These are phyloP conservation scores for Lipomyces oligophaga DNA, from an alignment of 805 yeast species.

Conservation along the genomic window DNA sequence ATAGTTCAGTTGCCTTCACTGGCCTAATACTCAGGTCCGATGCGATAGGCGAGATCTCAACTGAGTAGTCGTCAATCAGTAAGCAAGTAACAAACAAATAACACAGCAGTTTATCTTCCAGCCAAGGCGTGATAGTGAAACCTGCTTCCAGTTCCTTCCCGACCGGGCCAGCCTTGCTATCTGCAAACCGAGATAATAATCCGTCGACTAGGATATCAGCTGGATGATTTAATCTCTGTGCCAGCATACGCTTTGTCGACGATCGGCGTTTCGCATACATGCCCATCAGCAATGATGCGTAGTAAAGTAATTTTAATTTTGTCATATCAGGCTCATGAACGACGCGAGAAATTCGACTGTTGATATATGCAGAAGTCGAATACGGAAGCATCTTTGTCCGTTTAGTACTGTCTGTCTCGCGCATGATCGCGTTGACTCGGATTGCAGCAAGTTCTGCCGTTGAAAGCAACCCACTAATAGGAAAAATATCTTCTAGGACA, in stretches of 20 bases:
- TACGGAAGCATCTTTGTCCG: constrained; percentile 20
- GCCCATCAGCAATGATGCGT: constrained; percentile 75
- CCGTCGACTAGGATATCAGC: constrained; percentile 71
- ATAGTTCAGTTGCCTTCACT: constrained; percentile 44
- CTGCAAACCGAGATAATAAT: constrained; percentile 66
- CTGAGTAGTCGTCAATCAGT: constrained; percentile 69
- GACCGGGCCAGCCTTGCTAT: constrained; percentile 50
- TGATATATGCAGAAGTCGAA: constrained; percentile 21
- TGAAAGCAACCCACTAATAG: constrained; percentile 67
- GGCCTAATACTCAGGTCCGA: constrained; percentile 76
- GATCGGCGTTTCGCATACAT: constrained; percentile 69
- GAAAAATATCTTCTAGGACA: constrained; percentile 76
- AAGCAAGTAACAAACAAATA: constrained; percentile 67
- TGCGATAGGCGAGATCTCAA: constrained; percentile 77
- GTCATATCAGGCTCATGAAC: constrained; percentile 48
- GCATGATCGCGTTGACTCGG: constrained; percentile 51
- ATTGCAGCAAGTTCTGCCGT: constrained; percentile 58
- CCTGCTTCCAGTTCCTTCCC: constrained; percentile 23
- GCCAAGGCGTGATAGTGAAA: constrained; percentile 80
- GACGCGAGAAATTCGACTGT: constrained; percentile 38
- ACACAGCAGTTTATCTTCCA: constrained; percentile 82
- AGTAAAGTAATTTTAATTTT: constrained; percentile 69
- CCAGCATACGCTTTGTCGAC: constrained; percentile 54
- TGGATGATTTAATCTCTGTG: constrained; percentile 58
- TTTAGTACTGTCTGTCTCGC: constrained; percentile 39